Conservation (phyloP, 2,329 filamentous ascomycete species). For the Fusarium veterinarium region DNA sequence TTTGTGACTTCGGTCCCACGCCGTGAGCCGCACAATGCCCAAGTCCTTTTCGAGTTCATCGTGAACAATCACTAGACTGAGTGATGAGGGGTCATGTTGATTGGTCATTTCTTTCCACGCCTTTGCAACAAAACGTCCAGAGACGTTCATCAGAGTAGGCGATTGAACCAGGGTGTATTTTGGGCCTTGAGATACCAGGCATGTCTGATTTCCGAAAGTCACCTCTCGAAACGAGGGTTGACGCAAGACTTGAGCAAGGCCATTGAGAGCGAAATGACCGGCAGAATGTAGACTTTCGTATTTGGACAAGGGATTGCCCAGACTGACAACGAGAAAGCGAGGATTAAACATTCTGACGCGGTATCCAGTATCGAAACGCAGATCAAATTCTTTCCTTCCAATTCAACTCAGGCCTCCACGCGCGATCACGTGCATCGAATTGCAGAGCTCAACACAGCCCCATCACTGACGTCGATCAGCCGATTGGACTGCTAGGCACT, state of each 20-base stretch:
- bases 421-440: conserved; percentile 46
- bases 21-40: conserved; percentile 73
- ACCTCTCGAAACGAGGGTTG: conserved; percentile 62
- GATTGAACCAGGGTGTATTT: conserved; percentile 79
- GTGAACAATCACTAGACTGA: conserved; percentile 80
- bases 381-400: conserved; percentile 9
- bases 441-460: conserved; percentile 30
- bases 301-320: conserved; percentile 86
- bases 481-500: conserved; percentile 44
- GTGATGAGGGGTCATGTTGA: conserved; percentile 47
- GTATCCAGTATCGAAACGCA: conserved; percentile 1
- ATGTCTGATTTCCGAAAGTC: conserved; percentile 63
- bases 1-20: conserved; percentile 71
- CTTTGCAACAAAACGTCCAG: conserved; percentile 75
- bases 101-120: conserved; percentile 71
- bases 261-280: conserved; percentile 80
- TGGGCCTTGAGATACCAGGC: conserved; percentile 58
- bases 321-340: conserved; percentile 81
- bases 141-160: conserved; percentile 85
- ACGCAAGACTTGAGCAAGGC: conserved; percentile 60
- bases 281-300: conserved; percentile 86
- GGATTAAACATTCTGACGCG: conserved; percentile 52
- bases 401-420: conserved; percentile 20
- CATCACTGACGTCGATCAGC: conserved; percentile 48
- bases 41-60: conserved; percentile 84